phyloP scores from a whole-genome alignment of 2,329 filamentous ascomycete genomes.

The Fusarium floridanum region DNA sequence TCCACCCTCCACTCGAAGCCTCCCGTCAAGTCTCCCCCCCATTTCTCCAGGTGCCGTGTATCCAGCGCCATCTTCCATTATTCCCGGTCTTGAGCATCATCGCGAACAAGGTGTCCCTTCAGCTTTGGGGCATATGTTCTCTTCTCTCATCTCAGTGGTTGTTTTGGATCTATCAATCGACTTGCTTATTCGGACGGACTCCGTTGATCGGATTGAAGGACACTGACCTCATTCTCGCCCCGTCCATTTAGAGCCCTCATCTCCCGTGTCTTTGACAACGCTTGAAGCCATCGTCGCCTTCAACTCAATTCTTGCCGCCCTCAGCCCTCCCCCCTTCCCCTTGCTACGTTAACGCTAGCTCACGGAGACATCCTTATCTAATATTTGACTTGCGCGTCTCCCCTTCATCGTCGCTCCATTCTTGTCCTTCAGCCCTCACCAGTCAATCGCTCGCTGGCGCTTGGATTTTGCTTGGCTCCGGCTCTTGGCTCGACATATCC shows the following conservation, averaged over 20 bases:
- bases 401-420: slow-evolving; percentile 3
- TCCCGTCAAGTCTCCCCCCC: background rate
- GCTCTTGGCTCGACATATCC: slow-evolving; percentile 37
- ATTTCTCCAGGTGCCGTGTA: slow-evolving; percentile 10
- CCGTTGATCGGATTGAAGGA: background rate
- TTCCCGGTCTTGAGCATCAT: slow-evolving; percentile 10
- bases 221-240: background rate
- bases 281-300: slow-evolving; percentile 4
- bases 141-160: background rate
- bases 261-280: slow-evolving; percentile 1
- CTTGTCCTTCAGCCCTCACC: slow-evolving; percentile 6
- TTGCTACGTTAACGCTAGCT: background rate
- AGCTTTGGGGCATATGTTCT: background rate
- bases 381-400: slow-evolving; percentile 12
- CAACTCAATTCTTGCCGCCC: slow-evolving; percentile 16
- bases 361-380: slow-evolving; percentile 5
- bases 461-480: slow-evolving; percentile 33
- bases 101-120: background rate
- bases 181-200: background rate
- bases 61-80: slow-evolving; percentile 10
- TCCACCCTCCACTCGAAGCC: slow-evolving; percentile 8
- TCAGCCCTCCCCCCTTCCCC: background rate
- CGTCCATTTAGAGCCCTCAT: slow-evolving; percentile 9
- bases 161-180: background rate
- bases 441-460: slow-evolving; percentile 22